phyloP scores from a whole-genome alignment of 2,329 filamentous ascomycete genomes.

The Apiospora aurea region DNA sequence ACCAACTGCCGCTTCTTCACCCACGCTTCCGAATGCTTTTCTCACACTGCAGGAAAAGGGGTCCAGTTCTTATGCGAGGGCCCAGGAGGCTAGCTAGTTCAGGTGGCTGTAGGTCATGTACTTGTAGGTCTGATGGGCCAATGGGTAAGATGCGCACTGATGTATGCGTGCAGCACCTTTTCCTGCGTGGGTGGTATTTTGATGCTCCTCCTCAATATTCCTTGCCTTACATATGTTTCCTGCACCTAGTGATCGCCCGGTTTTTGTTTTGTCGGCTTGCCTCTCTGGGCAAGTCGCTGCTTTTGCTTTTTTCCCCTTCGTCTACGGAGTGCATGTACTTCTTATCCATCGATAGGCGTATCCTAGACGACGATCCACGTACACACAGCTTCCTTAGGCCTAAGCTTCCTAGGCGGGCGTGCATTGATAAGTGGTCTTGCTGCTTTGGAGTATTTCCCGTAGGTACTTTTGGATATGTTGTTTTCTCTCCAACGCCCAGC shows the following conservation, averaged over 20 bases:
- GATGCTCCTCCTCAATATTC: not conserved
- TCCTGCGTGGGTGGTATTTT: not conserved
- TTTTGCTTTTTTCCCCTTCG: not conserved
- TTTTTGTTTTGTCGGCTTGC: not conserved
- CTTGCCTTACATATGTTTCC: conserved; percentile 1
- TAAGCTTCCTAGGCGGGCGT: not conserved
- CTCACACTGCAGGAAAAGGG: not conserved
- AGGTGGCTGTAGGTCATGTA: not conserved
- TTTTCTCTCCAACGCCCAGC: not conserved
- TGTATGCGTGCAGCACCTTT: not conserved
- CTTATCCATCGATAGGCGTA: not conserved
- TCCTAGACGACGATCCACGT: not conserved
- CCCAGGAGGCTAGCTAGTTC: not conserved
- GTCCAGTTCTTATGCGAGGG: not conserved
- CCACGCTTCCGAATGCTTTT: not conserved
- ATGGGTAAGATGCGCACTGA: not conserved
- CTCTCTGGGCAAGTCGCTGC: conserved; percentile 14
- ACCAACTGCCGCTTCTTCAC: conserved; percentile 1
- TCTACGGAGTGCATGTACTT: not conserved
- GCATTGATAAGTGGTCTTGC: conserved; percentile 3
- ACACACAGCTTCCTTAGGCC: not conserved
- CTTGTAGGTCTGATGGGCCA: not conserved
- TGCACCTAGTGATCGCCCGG: not conserved
- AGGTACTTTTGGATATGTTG: not conserved
- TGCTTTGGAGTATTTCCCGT: not conserved